Evolutionary conservation across 257 asterid species (phyloP).

Genomic region (Handroanthus guayacan): DNA sequence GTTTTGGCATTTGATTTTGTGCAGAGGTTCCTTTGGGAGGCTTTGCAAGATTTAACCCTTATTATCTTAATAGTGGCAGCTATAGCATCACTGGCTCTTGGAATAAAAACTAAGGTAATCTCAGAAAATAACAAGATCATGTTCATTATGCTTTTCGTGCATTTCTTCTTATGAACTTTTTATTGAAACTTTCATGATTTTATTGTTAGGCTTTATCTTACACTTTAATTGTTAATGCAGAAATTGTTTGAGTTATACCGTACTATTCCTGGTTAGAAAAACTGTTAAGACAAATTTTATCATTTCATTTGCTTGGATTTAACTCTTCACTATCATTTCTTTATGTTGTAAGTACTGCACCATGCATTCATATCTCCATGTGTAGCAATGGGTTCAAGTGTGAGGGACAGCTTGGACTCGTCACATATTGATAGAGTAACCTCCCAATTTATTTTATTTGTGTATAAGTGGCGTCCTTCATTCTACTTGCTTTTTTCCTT

Average conservation of each 20-base stretch:
- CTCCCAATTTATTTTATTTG: background rate
- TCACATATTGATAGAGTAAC: background rate
- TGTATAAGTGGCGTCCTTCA: background rate
- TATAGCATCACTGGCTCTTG: slow-evolving; percentile 80
- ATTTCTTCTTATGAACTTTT: background rate
- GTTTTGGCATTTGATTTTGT: slow-evolving; percentile 27
- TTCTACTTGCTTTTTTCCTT: background rate
- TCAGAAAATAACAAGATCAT: slow-evolving; percentile 7
- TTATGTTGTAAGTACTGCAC: background rate
- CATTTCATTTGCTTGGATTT: background rate
- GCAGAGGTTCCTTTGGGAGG: slow-evolving; percentile 93
- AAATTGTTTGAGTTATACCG: background rate
- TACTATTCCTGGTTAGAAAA: background rate
- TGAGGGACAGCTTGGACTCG: background rate
- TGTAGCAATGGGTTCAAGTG: background rate
- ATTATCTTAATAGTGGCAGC: slow-evolving; percentile 90
- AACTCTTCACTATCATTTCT: background rate
- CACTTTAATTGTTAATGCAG: no score
- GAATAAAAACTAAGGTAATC: slow-evolving; percentile 83
- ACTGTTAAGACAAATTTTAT: slow-evolving; percentile 5
- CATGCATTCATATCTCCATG: background rate
- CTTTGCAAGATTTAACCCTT: slow-evolving; percentile 96
- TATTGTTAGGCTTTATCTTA: background rate
- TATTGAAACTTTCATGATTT: background rate
- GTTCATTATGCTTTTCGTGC: slow-evolving; percentile 17